A percentile compares a stretch with the other conserved stretches of the same genome.
Evolutionary conservation across 495 filamentous ascomycete genomes (phyloP).

Genomic region (Aspergillus cavernicola): DNA sequence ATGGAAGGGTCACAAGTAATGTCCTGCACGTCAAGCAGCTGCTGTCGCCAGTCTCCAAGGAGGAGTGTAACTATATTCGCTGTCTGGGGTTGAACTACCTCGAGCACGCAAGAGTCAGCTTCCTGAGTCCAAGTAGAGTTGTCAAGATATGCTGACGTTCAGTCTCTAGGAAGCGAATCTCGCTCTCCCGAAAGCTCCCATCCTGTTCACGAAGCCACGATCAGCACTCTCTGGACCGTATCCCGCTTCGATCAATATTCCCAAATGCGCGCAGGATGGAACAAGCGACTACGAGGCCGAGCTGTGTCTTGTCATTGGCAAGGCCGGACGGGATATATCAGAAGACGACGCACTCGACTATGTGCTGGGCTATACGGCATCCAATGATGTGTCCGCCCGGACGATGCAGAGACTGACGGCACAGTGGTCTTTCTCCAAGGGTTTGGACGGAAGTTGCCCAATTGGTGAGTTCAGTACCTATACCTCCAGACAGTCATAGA

Average conservation of each 20-base stretch:
- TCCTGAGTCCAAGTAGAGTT: not conserved
- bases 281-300: conserved; percentile 48
- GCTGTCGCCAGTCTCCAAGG: conserved; percentile 1
- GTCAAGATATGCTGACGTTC: too few species aligned
- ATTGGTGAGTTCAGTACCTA: too few species aligned
- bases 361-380: conserved; percentile 39
- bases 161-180: conserved; percentile 42
- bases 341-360: conserved; percentile 39
- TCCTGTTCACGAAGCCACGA: conserved; percentile 47
- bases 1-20: not conserved
- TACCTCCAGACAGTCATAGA: too few species aligned
- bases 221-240: conserved; percentile 40
- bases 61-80: conserved; percentile 6
- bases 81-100: conserved; percentile 47
- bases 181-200: conserved; percentile 34
- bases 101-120: conserved; percentile 32
- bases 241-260: conserved; percentile 40
- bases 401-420: conserved; percentile 27
- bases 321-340: conserved; percentile 36
- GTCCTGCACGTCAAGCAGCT: conserved; percentile 9
- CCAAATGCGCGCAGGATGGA: conserved; percentile 39
- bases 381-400: conserved; percentile 41
- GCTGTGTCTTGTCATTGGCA: conserved; percentile 37
- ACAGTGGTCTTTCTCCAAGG: conserved; percentile 46
- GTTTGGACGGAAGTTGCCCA: too few species aligned